Percentiles rank a stretch among this genome's conserved stretches.
Conservation (phyloP, 2,329 filamentous ascomycete genomes). For the Xylariaceae sp. region DNA sequence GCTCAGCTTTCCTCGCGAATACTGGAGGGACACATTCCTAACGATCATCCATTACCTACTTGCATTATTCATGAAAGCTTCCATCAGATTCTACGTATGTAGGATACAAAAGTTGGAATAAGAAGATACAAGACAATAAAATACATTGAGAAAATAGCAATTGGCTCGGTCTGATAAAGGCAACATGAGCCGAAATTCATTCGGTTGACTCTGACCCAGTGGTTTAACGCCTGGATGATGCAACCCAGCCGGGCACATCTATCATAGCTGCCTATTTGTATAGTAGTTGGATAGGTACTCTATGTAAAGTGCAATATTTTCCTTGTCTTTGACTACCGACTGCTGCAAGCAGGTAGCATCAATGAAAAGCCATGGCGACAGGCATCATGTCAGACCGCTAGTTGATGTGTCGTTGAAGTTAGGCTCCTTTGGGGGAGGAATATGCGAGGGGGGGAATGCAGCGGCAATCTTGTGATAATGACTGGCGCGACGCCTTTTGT, state of each 20-base stretch:
- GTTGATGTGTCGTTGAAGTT: slow-evolving; percentile 10
- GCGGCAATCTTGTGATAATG: slow-evolving; percentile 12
- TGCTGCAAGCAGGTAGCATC: slow-evolving; percentile 6
- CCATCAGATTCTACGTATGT: too few relatives aligned
- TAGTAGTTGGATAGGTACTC: too few relatives aligned
- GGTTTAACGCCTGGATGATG: slow-evolving; percentile 1
- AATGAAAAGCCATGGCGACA: neutral
- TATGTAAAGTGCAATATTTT: neutral
- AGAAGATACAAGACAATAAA: too few relatives aligned
- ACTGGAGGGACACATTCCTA: too few relatives aligned
- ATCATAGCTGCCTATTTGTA: too few relatives aligned
- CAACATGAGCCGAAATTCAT: too few relatives aligned
- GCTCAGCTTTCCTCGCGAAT: too few relatives aligned
- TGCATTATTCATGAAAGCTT: too few relatives aligned
- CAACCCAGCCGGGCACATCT: neutral
- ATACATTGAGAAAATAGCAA: too few relatives aligned
- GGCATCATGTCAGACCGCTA: slow-evolving; percentile 27
- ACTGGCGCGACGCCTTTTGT: slow-evolving; percentile 11
- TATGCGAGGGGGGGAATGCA: slow-evolving; percentile 15
- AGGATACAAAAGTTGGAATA: too few relatives aligned
- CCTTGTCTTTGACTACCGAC: neutral
- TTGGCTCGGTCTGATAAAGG: too few relatives aligned
- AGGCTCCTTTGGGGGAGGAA: neutral
- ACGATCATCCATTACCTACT: too few relatives aligned
- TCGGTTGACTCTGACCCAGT: neutral